These are phyloP conservation scores for Tardiomyces blankii DNA, from an alignment of 1,139 yeast species.

Conservation along the genomic window DNA sequence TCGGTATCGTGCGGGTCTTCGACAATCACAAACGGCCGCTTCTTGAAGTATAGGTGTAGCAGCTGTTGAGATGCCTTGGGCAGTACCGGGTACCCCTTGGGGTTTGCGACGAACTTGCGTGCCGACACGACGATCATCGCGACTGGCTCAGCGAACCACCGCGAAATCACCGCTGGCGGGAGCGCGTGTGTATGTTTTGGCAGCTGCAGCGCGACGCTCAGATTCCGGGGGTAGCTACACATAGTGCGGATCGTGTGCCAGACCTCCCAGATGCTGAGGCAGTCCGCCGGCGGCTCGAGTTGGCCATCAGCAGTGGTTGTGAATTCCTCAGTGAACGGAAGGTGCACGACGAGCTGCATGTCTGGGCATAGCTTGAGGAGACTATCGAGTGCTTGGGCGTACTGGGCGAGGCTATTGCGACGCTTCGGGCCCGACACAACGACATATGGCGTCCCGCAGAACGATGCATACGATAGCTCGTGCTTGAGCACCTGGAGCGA, in stretches of 20 bases:
- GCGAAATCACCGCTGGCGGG: constrained; percentile 36
- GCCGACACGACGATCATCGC: constrained; percentile 43
- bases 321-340: constrained; percentile 36
- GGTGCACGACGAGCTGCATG: constrained; percentile 27
- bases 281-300: constrained; percentile 35
- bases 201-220: constrained; percentile 47
- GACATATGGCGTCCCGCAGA: constrained; percentile 40
- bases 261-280: constrained; percentile 54
- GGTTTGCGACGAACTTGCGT: constrained; percentile 43
- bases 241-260: constrained; percentile 52
- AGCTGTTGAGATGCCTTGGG: constrained; percentile 42
- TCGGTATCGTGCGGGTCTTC: constrained; percentile 24
- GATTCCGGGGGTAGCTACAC: constrained; percentile 39
- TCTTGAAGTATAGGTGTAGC: constrained; percentile 29
- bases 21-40: constrained; percentile 22
- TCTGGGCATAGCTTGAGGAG: constrained; percentile 20
- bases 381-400: constrained; percentile 33
- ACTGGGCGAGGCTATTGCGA: constrained; percentile 38
- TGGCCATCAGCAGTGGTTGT: constrained; percentile 10
- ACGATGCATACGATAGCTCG: constrained; percentile 48
- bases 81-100: constrained; percentile 50
- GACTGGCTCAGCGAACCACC: constrained; percentile 61
- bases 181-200: constrained; percentile 33
- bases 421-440: constrained; percentile 52
- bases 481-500: constrained; percentile 43